Evolutionary conservation across 2,329 filamentous ascomycete species (phyloP).

Genomic region (Fusarium drepaniforme): DNA sequence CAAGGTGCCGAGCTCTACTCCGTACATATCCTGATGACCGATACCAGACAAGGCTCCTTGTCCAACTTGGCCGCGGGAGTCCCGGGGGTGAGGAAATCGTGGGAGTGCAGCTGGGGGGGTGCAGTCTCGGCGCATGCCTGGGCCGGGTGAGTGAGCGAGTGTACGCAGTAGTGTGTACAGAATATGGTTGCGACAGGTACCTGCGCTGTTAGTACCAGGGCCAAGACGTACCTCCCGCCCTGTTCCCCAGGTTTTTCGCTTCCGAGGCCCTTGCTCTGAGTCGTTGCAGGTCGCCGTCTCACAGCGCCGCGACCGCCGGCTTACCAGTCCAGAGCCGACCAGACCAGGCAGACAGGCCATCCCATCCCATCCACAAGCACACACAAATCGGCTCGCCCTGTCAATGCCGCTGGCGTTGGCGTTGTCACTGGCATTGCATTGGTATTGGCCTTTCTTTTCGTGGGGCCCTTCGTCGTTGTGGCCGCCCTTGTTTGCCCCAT

Average conservation of each 20-base stretch:
- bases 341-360: not conserved
- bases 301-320: slow-evolving; percentile 22
- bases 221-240: slow-evolving; percentile 41
- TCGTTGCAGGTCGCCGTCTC: slow-evolving; percentile 31
- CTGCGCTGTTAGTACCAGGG: slow-evolving; percentile 39
- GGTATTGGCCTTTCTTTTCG: slow-evolving; percentile 18
- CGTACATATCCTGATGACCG: not conserved
- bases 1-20: slow-evolving; percentile 12
- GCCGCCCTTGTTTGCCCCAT: slow-evolving; percentile 37
- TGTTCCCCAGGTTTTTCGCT: slow-evolving; percentile 45
- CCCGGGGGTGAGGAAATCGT: slow-evolving; percentile 19
- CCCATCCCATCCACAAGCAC: slow-evolving; percentile 5
- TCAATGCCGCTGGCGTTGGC: slow-evolving; percentile 32
- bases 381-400: slow-evolving; percentile 27
- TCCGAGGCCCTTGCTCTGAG: slow-evolving; percentile 20
- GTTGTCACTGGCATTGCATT: slow-evolving; percentile 15
- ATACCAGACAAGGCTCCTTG: slow-evolving; percentile 15
- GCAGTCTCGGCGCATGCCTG: slow-evolving; percentile 16
- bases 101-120: slow-evolving; percentile 21
- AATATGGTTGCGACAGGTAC: slow-evolving; percentile 32
- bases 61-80: slow-evolving; percentile 22
- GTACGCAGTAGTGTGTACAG: slow-evolving; percentile 9
- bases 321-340: slow-evolving; percentile 1
- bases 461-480: slow-evolving; percentile 22
- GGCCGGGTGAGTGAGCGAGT: not conserved